Evolutionary conservation across 2,329 filamentous ascomycete genomes (phyloP).

Genomic region (Colletotrichum sp.): DNA sequence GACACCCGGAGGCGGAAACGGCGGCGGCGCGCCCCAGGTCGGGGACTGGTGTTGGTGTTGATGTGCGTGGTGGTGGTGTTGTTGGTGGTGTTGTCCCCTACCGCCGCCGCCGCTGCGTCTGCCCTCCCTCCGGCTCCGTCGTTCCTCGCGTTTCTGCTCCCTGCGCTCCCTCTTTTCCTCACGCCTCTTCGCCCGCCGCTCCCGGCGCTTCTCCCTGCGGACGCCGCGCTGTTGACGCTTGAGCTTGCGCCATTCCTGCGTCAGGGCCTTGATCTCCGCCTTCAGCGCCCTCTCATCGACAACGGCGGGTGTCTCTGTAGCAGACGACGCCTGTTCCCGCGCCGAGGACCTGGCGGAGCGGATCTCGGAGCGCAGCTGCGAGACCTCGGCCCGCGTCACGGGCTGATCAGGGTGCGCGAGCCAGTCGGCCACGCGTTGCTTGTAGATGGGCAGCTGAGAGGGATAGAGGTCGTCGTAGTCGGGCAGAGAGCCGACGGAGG

Average conservation of each 20-base stretch:
- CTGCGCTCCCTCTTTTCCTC: slow-evolving; percentile 37
- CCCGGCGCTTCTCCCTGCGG: slow-evolving; percentile 35
- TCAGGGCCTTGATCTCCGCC: slow-evolving; percentile 49
- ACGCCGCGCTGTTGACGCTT: slow-evolving; percentile 33
- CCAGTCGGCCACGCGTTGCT: slow-evolving; percentile 51
- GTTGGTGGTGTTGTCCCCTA: not conserved
- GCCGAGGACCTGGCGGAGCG: not conserved
- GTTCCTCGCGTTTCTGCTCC: slow-evolving; percentile 33
- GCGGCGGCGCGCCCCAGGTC: not conserved
- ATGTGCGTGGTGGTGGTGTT: not conserved
- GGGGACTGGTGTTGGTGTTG: not conserved
- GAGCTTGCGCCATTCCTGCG: slow-evolving; percentile 45
- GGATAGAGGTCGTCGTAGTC: slow-evolving; percentile 56
- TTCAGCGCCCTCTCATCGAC: slow-evolving; percentile 41
- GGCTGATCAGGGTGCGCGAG: slow-evolving; percentile 53
- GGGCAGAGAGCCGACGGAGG: slow-evolving; percentile 58
- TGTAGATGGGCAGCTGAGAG: slow-evolving; percentile 52
- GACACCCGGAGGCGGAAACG: not conserved
- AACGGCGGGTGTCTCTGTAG: not conserved
- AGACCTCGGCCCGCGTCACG: slow-evolving; percentile 51
- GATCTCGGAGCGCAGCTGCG: not conserved
- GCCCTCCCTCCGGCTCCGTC: slow-evolving; percentile 32
- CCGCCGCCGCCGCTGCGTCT: slow-evolving; percentile 13
- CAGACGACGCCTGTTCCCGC: not conserved
- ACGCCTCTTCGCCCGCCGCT: slow-evolving; percentile 30